These are phyloP conservation scores for Penicillium sp. DNA, from an alignment of 2,329 filamentous ascomycete species.

Conservation along the genomic window DNA sequence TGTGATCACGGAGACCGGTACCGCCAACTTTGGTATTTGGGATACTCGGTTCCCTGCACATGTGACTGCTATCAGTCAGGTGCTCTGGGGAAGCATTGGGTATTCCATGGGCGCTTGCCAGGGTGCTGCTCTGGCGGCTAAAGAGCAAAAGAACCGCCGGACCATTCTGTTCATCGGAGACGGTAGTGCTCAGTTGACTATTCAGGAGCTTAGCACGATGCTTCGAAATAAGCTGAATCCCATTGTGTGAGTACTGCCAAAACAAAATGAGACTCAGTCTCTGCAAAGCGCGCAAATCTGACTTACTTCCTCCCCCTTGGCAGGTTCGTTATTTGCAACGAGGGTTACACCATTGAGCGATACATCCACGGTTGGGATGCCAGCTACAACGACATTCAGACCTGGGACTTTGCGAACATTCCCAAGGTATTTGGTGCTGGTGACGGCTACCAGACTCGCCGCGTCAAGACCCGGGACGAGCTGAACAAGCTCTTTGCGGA, in stretches of 20 bases:
- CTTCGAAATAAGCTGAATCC: slow-evolving; percentile 66
- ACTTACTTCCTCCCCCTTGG: too few relatives aligned
- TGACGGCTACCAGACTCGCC: slow-evolving; percentile 56
- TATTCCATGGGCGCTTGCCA: slow-evolving; percentile 59
- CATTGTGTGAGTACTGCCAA: slow-evolving; percentile 57
- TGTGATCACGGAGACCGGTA: slow-evolving; percentile 81
- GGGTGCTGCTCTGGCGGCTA: slow-evolving; percentile 67
- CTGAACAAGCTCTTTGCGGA: slow-evolving; percentile 61
- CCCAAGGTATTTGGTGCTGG: slow-evolving; percentile 62
- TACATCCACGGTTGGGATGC: slow-evolving; percentile 79
- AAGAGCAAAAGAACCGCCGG: slow-evolving; percentile 57
- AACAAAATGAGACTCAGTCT: neutral
- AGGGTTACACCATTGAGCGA: slow-evolving; percentile 84
- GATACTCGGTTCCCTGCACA: slow-evolving; percentile 70
- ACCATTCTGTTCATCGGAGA: slow-evolving; percentile 87
- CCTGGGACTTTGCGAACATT: slow-evolving; percentile 67
- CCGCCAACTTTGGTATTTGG: slow-evolving; percentile 81
- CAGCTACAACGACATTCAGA: slow-evolving; percentile 71
- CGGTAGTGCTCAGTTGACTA: slow-evolving; percentile 77
- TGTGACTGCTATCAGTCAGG: slow-evolving; percentile 76
- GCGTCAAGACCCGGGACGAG: slow-evolving; percentile 63
- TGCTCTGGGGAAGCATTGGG: slow-evolving; percentile 65
- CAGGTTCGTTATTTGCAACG: slow-evolving; percentile 74
- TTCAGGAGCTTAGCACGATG: slow-evolving; percentile 79
- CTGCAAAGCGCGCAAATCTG: too few relatives aligned